Conservation (phyloP, 768 basidiomycete species). For the Chalciporus chontae region DNA sequence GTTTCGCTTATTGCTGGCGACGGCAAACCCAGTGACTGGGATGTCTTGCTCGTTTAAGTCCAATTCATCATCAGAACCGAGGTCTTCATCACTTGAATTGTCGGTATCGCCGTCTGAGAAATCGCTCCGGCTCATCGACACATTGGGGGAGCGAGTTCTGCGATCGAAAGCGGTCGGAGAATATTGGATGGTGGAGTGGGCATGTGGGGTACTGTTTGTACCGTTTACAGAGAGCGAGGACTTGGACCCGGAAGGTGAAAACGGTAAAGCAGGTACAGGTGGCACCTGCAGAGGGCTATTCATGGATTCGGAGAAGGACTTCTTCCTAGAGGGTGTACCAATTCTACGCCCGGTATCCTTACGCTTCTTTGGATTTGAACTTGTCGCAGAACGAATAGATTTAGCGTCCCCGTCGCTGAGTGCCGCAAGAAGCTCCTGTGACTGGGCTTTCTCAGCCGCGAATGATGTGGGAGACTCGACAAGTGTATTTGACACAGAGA, state of each 20-base stretch:
- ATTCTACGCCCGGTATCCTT: constrained; percentile 14
- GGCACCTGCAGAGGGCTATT: constrained; percentile 52
- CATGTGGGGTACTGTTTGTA: constrained; percentile 11
- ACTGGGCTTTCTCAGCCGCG: constrained; percentile 7
- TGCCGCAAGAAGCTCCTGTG: constrained; percentile 16
- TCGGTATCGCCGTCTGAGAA: constrained; percentile 27
- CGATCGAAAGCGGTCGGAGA: constrained; percentile 8
- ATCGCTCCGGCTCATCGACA: constrained; percentile 21
- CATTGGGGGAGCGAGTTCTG: constrained; percentile 14
- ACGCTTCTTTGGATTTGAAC: constrained; percentile 24
- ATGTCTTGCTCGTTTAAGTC: constrained; percentile 57
- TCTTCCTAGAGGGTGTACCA: constrained; percentile 28
- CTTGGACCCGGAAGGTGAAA: constrained; percentile 15
- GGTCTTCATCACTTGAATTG: constrained; percentile 27
- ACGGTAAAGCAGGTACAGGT: constrained; percentile 24
- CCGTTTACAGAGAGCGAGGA: constrained; percentile 16
- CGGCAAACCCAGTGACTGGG: constrained; percentile 94
- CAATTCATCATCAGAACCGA: constrained; percentile 35
- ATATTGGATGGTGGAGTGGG: not conserved
- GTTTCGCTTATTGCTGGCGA: constrained; percentile 92
- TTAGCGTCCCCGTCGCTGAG: constrained; percentile 24
- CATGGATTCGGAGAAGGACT: constrained; percentile 46
- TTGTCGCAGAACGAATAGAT: constrained; percentile 23
- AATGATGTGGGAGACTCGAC: constrained; percentile 23
- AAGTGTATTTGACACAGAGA: constrained; percentile 3